phyloP scores from a whole-genome alignment of 495 filamentous ascomycete species.

The Amniculicola lignicola region DNA sequence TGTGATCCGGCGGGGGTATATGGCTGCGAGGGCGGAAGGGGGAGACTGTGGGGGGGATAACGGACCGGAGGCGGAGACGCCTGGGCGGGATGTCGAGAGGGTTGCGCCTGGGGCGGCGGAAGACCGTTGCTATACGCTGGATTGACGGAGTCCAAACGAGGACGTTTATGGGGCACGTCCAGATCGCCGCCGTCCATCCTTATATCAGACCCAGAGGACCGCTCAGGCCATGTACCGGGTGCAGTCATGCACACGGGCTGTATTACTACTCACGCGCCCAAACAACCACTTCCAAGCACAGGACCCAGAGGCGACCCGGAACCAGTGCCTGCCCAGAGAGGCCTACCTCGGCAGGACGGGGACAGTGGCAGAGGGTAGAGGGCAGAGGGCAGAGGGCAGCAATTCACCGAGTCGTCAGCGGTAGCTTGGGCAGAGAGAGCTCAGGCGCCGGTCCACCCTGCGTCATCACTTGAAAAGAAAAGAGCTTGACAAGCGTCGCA shows the following conservation, averaged over 20 bases:
- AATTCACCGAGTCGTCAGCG: conserved; percentile 30
- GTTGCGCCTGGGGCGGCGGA: conserved; percentile 15
- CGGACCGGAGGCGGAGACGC: conserved; percentile 15
- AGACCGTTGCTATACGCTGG: conserved; percentile 24
- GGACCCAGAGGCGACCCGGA: not conserved
- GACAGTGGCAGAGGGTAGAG: conserved; percentile 15
- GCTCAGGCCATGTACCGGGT: conserved; percentile 36
- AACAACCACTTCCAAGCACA: not conserved
- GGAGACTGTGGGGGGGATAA: conserved; percentile 12
- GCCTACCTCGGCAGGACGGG: conserved; percentile 13
- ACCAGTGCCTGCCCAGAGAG: not conserved
- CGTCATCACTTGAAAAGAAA: conserved; percentile 28
- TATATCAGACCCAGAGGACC: conserved; percentile 24
- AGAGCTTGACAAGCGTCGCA: conserved; percentile 27
- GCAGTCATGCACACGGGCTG: conserved; percentile 13
- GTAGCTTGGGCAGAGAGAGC: conserved; percentile 2
- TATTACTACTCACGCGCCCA: conserved; percentile 7
- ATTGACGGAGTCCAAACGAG: conserved; percentile 29
- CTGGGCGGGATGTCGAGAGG: conserved; percentile 18
- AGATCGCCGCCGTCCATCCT: conserved; percentile 35
- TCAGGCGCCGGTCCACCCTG: conserved; percentile 13
- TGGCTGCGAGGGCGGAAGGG: conserved; percentile 21
- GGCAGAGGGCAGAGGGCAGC: too few species aligned
- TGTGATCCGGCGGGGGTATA: conserved; percentile 8
- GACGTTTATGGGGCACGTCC: conserved; percentile 32